phyloP scores from a whole-genome alignment of 2,329 filamentous ascomycete genomes.

The Xylaria sp. region DNA sequence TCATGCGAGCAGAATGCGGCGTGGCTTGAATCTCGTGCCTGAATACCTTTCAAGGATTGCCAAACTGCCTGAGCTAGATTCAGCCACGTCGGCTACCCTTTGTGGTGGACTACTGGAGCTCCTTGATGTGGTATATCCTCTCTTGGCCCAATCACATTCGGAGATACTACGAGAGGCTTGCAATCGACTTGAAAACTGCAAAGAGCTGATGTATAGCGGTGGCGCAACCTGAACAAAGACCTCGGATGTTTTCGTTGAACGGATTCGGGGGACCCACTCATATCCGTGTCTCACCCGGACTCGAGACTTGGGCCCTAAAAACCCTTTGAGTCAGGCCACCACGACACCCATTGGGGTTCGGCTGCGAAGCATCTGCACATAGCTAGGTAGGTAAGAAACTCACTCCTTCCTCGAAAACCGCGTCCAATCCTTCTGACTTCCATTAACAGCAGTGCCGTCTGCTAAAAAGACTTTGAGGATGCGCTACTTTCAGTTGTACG shows the following conservation, averaged over 20 bases:
- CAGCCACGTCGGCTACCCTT: constrained; percentile 72
- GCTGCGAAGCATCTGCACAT: not conserved
- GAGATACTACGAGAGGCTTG: constrained; percentile 84
- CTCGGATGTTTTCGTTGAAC: not conserved
- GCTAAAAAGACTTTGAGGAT: not conserved
- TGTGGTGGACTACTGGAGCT: constrained; percentile 63
- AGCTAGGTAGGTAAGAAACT: constrained; percentile 7
- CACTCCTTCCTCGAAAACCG: not conserved
- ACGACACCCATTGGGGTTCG: not conserved
- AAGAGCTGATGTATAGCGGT: constrained; percentile 57
- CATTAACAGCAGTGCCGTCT: not conserved
- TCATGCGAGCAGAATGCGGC: constrained; percentile 36
- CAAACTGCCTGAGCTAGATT: constrained; percentile 74
- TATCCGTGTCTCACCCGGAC: constrained; percentile 5
- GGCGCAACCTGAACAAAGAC: constrained; percentile 37
- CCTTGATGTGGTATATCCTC: constrained; percentile 56
- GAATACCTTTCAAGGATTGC: constrained; percentile 71
- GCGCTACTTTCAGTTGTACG: not conserved
- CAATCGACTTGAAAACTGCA: constrained; percentile 75
- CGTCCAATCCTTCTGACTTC: not conserved
- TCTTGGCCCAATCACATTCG: constrained; percentile 59
- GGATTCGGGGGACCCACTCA: not conserved
- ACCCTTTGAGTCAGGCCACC: not conserved
- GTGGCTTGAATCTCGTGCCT: constrained; percentile 51
- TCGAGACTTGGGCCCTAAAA: not conserved